These are phyloP conservation scores for Porphyrellus cyaneotinctus DNA, from an alignment of 768 basidiomycete genomes.

Conservation along the genomic window DNA sequence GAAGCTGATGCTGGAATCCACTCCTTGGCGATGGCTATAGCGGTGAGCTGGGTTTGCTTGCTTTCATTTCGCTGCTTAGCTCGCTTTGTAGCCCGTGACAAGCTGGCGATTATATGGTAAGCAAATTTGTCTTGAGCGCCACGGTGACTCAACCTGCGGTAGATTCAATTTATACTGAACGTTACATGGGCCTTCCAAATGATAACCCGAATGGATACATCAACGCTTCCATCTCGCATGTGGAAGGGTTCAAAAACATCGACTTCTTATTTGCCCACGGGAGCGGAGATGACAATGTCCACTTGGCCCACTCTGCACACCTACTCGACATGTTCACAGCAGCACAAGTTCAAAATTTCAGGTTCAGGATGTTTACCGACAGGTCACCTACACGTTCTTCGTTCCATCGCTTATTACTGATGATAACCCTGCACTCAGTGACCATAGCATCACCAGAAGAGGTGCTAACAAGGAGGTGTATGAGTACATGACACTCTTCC, in stretches of 20 bases:
- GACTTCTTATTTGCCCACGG: constrained; percentile 89
- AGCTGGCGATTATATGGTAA: constrained; percentile 80
- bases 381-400: constrained; percentile 48
- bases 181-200: constrained; percentile 87
- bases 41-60: constrained; percentile 46
- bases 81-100: constrained; percentile 64
- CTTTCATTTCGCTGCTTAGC: constrained; percentile 6
- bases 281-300: constrained; percentile 95
- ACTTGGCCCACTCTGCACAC: constrained; percentile 87
- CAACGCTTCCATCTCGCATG: constrained; percentile 83
- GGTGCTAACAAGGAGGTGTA: constrained; percentile 83
- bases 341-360: constrained; percentile 64
- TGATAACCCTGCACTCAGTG: constrained; percentile 41
- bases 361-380: constrained; percentile 97
- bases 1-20: constrained; percentile 90
- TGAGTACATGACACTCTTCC: constrained; percentile 79
- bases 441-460: constrained; percentile 70
- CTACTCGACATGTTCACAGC: constrained; percentile 90
- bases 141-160: constrained; percentile 2
- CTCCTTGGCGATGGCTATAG: constrained; percentile 86
- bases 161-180: constrained; percentile 97
- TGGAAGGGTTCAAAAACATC: constrained; percentile 77
- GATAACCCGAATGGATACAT: constrained; percentile 85
- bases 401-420: constrained; percentile 6
- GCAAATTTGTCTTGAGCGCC: constrained; percentile 12